Evolutionary conservation across 2,329 filamentous ascomycete species (phyloP), one percentile per base, ranked within the genome.

Genomic region (Fusarium xylarioides): DNA sequence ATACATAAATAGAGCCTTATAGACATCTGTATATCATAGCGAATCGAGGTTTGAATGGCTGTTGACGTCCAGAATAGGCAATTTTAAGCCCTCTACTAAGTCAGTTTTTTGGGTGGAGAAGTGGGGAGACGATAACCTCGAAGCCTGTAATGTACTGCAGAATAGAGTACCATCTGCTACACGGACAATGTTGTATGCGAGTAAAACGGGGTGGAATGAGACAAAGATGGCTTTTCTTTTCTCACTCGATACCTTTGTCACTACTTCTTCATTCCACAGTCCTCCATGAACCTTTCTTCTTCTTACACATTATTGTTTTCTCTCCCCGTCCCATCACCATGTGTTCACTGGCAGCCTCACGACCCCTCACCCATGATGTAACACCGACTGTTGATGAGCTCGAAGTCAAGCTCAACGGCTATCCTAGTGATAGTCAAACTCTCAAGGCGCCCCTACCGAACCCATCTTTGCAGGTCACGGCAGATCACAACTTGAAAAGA

Each of bases 401-500:
- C 63, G 76, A 77, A 56, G 63, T 62, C 37, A 70, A 70, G 53
- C 47, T 54, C 60, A 74, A 69, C 58, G 59, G 60, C 26, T 38
- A 52, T 37, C 54, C 56, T 19, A 26, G 35, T 15, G 35, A 72
- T 34, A 62, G 43, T 26, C 54, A 73, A 19, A 70, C 60, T 21
- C 70, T 81, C 28, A 30, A 73, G 44, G 79, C 80, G 11, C 79
- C 81, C 34, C 74, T 79, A 15, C 79, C 82, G 7, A 79, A 79
- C 56, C 78, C 78, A 32, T 79, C 78, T 16, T 61, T 79, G 26
- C 71, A 77, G 44, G 87, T 91, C 21, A 91, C 89, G 1, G 87
- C 86, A 50, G 88, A 91, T 75, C 89, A 91, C 75, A 82, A 83
- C 10, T 77, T 91, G 61, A 90, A 90, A 76, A 78, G 85, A 18